Percentiles rank a stretch among this genome's conserved stretches.
Conservation (phyloP, 768 basidiomycete species). For the Coprinellus micaceus region DNA sequence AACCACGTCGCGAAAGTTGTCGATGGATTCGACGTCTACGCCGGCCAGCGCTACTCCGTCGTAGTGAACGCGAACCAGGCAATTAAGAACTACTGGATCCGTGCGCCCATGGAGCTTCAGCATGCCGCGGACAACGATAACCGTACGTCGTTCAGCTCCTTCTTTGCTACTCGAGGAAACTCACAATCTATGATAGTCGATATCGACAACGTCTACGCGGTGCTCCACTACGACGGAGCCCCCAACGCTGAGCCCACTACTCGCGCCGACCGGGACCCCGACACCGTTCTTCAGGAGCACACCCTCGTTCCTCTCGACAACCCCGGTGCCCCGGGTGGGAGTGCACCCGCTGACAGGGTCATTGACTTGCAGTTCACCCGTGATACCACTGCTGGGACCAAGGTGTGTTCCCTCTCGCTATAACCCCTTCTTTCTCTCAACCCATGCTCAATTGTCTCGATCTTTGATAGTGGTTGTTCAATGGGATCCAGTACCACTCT, state of each 20-base stretch:
- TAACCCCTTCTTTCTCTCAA: neutral
- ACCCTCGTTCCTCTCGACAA: constrained; percentile 10
- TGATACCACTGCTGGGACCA: neutral
- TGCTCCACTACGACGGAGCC: constrained; percentile 33
- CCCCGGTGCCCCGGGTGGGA: constrained; percentile 16
- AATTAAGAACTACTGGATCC: constrained; percentile 36
- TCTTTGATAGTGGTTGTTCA: constrained; percentile 26
- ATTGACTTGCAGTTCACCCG: constrained; percentile 7
- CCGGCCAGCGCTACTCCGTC: constrained; percentile 42
- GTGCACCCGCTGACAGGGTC: constrained; percentile 13
- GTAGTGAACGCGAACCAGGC: constrained; percentile 34
- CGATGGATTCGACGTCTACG: constrained; percentile 32
- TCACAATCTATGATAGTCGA: constrained; percentile 6
- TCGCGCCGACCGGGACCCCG: neutral
- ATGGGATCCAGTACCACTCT: constrained; percentile 25
- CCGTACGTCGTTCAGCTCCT: neutral
- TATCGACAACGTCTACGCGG: constrained; percentile 18
- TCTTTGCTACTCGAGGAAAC: too few species aligned
- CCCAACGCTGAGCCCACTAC: constrained; percentile 28
- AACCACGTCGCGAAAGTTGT: constrained; percentile 24
- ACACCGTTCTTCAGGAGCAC: constrained; percentile 9
- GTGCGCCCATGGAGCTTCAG: constrained; percentile 18
- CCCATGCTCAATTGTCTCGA: neutral
- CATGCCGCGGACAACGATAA: constrained; percentile 12
- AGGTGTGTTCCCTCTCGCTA: neutral